Evolutionary conservation across 805 yeast genomes (phyloP), one percentile per base, ranked within the genome.

Genomic region (Huiozyma naganishii): DNA sequence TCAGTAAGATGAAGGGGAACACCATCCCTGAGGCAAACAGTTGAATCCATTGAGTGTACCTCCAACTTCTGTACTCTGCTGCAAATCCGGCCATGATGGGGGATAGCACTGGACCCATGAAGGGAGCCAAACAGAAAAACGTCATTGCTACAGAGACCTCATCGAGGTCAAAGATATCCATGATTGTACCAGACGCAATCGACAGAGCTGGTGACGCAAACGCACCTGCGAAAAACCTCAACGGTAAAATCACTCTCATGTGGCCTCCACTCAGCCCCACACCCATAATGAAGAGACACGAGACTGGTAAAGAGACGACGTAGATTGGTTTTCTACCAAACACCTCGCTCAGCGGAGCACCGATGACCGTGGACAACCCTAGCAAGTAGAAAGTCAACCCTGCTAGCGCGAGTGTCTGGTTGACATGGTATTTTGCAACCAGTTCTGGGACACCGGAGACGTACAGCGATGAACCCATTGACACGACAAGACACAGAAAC

Each of bases 161-260:
- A 36, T 74, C 72, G 32, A 79, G 76, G 17, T 70, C 73, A 79
- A 89, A 87, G 40, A 86, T 63, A 64, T 87, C 95, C 43, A 80
- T 67, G 48, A 87, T 76, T 5, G 92, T 79, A 49, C 95, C 96
- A 42, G 89, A 87, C 9, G 87, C 90, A 50, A 84, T 77, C 7
- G 95, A 80, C 65, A 87, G 70, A 1, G 89, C 87, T 3, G 92
- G 94, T 1, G 89, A 79, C 1, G 92, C 86, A 40, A 80, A 72
- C 29, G 80, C 70, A 0, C 95, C 95, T 17, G 82, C 69, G 53
- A 87, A 75, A 55, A 83, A 83, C 52, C 95, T 66, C 38, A 84
- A 67, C 5, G 87, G 79, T 40, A 86, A 64, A 29, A 83, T 69
- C 8, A 74, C 68, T 45, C 76, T 68, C 50, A 83, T 79, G 51